Conservation (phyloP, 257 asterid genomes). For the Scutellaria minor region DNA sequence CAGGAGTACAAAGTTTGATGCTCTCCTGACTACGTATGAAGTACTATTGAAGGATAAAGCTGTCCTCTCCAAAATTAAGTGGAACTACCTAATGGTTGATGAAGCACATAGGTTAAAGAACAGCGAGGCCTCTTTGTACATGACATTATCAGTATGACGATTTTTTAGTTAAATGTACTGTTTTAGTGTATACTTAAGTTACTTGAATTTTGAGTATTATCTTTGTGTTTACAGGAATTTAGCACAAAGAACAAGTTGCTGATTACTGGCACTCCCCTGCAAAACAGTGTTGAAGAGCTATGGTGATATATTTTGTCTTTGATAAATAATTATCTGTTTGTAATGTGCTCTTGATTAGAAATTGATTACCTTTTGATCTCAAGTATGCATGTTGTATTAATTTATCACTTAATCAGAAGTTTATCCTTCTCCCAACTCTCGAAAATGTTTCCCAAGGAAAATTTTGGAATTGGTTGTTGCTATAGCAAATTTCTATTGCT, state of each 20-base stretch:
- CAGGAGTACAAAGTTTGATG: constrained; percentile 75
- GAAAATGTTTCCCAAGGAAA: constrained; percentile 4
- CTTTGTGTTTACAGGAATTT: constrained; percentile 65
- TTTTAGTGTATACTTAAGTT: constrained; percentile 26
- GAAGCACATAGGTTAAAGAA: constrained; percentile 99
- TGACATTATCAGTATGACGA: constrained; percentile 63
- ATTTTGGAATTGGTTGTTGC: neutral
- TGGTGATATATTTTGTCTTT: constrained; percentile 60
- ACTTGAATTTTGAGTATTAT: constrained; percentile 22
- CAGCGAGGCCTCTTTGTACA: constrained; percentile 95
- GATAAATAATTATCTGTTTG: constrained; percentile 7
- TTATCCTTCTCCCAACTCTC: neutral
- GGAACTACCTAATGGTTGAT: constrained; percentile 99
- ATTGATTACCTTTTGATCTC: constrained; percentile 8
- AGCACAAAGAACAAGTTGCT: constrained; percentile 97
- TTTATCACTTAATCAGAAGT: constrained; percentile 1
- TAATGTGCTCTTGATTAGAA: constrained; percentile 23
- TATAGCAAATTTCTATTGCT: neutral
- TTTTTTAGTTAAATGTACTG: constrained; percentile 27
- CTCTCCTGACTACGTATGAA: constrained; percentile 95
- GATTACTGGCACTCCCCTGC: constrained; percentile 97
- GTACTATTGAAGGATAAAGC: constrained; percentile 89
- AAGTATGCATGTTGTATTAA: neutral
- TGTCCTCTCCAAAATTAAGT: constrained; percentile 90
- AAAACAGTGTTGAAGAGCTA: constrained; percentile 98